phyloP scores from a whole-genome alignment of 176 grass and related monocot genomes.

The Eleusine indica region DNA sequence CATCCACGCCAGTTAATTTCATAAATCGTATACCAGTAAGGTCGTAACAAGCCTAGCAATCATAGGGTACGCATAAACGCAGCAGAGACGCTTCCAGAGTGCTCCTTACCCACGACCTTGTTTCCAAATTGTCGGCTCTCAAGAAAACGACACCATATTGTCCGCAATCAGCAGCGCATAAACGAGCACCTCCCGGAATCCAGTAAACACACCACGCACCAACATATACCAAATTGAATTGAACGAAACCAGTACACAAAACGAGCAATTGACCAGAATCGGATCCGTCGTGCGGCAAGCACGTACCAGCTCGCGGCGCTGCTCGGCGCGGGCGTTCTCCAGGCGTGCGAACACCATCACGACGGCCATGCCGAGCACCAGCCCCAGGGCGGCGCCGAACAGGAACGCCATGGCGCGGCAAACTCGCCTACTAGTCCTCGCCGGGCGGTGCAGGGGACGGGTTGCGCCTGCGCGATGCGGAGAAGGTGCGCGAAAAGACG shows the following conservation, averaged over 20 bases:
- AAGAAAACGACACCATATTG: not conserved
- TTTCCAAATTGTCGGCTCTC: not conserved
- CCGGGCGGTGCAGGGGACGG: not conserved
- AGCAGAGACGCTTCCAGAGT: not conserved
- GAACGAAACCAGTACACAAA: not conserved
- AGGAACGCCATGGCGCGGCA: constrained; percentile 70
- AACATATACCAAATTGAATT: constrained; percentile 1
- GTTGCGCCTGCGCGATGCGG: constrained; percentile 16
- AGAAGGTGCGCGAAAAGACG: constrained; percentile 25
- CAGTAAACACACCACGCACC: not conserved
- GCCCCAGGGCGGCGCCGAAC: constrained; percentile 67
- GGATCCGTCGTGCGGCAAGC: not conserved
- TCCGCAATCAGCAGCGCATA: not conserved
- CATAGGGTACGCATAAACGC: not conserved
- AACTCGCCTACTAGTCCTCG: not conserved
- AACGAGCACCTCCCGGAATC: not conserved
- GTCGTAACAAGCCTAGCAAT: constrained; percentile 30
- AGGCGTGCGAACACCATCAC: constrained; percentile 74
- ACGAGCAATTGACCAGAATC: not conserved
- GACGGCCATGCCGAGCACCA: constrained; percentile 66
- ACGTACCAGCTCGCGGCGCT: constrained; percentile 78
- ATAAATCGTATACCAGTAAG: not conserved
- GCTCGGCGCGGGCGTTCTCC: constrained; percentile 83
- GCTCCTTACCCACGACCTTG: not conserved
- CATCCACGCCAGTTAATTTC: not conserved